A percentile compares a stretch with the other conserved stretches of the same genome.
Conservation (phyloP, 1,284 basidiomycete genomes). For the Phellinidium pouzarii region DNA sequence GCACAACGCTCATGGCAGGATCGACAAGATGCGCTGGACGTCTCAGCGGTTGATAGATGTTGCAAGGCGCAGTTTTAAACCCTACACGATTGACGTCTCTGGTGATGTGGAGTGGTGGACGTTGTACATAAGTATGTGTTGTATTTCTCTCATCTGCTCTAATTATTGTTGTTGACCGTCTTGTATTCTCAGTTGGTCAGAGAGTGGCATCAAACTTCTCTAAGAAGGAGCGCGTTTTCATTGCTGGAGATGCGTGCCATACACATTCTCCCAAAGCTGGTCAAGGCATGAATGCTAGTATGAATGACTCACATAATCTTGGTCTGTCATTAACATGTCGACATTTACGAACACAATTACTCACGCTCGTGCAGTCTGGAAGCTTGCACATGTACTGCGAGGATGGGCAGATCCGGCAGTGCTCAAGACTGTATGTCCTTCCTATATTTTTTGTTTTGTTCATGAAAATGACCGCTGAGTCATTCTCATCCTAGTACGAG, state of each 20-base stretch:
- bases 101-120: conserved; percentile 76
- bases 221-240: conserved; percentile 66
- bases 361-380: conserved; percentile 50
- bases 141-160: background rate
- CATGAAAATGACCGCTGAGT: background rate
- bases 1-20: conserved; percentile 28
- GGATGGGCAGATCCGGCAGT: conserved; percentile 62
- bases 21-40: conserved; percentile 38
- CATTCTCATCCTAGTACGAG: conserved; percentile 46
- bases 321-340: conserved; percentile 30
- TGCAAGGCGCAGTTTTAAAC: conserved; percentile 49
- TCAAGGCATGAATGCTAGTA: conserved; percentile 76
- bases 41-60: conserved; percentile 33
- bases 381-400: conserved; percentile 64
- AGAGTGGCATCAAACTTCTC: conserved; percentile 68
- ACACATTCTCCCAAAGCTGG: conserved; percentile 80
- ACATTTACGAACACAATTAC: background rate
- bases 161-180: background rate
- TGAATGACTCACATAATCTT: conserved; percentile 80
- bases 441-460: background rate
- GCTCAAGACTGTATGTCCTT: conserved; percentile 58
- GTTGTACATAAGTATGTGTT: conserved; percentile 50
- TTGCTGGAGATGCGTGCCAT: conserved; percentile 77
- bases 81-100: conserved; percentile 56
- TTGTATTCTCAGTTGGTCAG: conserved; percentile 49